Percentiles rank a stretch among this genome's conserved stretches.
phyloP scores from a whole-genome alignment of 805 yeast species.

The Brettanomyces anomalus region DNA sequence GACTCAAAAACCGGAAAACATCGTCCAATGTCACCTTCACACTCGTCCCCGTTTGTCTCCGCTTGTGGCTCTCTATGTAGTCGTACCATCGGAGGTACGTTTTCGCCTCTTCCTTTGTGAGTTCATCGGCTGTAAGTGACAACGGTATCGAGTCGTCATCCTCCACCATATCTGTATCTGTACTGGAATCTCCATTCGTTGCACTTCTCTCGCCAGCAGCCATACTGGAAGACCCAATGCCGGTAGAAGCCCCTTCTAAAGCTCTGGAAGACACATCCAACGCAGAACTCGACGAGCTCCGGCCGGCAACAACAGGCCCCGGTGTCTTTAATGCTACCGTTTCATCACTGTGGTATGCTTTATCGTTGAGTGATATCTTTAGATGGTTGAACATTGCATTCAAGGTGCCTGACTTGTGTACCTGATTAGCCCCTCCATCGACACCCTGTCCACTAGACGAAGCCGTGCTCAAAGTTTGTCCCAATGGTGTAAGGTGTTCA shows the following conservation, averaged over 20 bases:
- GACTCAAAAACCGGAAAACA: conserved; percentile 67
- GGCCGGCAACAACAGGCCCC: too few relatives aligned
- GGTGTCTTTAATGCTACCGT: conserved; percentile 1
- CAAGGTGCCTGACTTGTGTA: background rate
- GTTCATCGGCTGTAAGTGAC: conserved; percentile 55
- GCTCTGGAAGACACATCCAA: background rate
- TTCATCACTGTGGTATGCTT: conserved; percentile 10
- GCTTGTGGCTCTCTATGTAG: conserved; percentile 63
- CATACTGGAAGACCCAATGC: background rate
- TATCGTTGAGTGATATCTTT: conserved; percentile 1
- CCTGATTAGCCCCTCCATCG: background rate
- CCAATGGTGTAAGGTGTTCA: too few relatives aligned
- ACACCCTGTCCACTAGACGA: too few relatives aligned
- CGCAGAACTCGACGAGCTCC: too few relatives aligned
- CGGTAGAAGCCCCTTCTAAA: background rate
- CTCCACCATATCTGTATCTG: background rate
- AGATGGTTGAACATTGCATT: conserved; percentile 2
- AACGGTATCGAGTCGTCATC: conserved; percentile 44
- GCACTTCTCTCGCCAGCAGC: background rate
- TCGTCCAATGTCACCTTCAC: conserved; percentile 63
- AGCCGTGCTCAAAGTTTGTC: too few relatives aligned
- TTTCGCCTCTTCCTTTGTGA: conserved; percentile 68
- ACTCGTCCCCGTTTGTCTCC: conserved; percentile 28
- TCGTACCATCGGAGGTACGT: conserved; percentile 93
- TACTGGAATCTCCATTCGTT: background rate